Evolutionary conservation across 768 basidiomycete genomes (phyloP).

Genomic region (Hericium rajendrae): DNA sequence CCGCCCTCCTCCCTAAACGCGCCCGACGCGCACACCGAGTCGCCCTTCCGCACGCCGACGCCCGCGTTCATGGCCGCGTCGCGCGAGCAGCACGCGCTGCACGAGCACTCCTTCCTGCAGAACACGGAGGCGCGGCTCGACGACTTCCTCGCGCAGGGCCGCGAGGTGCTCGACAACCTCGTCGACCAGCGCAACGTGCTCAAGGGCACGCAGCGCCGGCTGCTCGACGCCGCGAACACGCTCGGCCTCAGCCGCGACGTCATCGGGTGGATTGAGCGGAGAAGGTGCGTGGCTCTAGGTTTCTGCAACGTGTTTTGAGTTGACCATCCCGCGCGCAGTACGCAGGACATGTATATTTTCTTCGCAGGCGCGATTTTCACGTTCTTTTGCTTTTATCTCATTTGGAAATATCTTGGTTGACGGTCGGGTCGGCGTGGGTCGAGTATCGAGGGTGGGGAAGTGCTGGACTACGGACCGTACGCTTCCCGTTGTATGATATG

Average conservation of each 20-base stretch:
- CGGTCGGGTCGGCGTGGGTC: conserved; percentile 6
- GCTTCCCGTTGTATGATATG: background rate
- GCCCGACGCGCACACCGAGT: conserved; percentile 54
- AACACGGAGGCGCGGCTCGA: conserved; percentile 77
- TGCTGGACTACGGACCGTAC: background rate
- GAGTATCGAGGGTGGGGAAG: no score
- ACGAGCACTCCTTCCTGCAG: conserved; percentile 85
- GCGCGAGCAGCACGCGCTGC: conserved; percentile 71
- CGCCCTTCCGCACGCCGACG: conserved; percentile 65
- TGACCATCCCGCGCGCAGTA: conserved; percentile 37
- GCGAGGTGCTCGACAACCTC: conserved; percentile 85
- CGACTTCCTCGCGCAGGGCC: conserved; percentile 85
- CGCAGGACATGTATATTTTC: conserved; percentile 94
- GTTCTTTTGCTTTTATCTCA: conserved; percentile 88
- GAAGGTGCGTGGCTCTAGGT: conserved; percentile 54
- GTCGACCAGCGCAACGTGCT: conserved; percentile 88
- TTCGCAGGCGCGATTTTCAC: conserved; percentile 76
- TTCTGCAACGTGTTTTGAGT: background rate
- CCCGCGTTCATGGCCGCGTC: conserved; percentile 41
- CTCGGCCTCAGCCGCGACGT: conserved; percentile 89
- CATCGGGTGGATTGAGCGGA: conserved; percentile 93
- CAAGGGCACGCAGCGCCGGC: conserved; percentile 84
- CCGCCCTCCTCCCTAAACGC: conserved; percentile 14
- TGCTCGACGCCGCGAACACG: conserved; percentile 89
- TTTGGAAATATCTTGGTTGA: conserved; percentile 78